Conservation (phyloP, 2,329 filamentous ascomycete species). For the Sporothrix curviconia region DNA sequence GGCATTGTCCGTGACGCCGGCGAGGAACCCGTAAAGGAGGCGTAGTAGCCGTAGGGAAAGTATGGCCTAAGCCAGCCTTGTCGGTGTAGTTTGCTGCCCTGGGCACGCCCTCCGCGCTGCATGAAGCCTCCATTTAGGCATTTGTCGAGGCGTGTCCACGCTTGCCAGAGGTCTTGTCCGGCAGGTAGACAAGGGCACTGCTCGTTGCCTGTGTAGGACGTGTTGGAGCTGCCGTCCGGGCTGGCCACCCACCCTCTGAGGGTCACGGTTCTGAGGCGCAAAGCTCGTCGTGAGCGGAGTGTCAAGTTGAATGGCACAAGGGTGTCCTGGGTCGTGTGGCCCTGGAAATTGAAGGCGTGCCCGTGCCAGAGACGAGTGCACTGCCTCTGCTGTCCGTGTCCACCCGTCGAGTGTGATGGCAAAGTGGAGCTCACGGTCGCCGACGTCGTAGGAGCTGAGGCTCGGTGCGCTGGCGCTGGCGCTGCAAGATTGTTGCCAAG, state of each 20-base stretch:
- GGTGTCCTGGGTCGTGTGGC: constrained; percentile 24
- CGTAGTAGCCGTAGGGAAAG: constrained; percentile 40
- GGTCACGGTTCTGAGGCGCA: constrained; percentile 34
- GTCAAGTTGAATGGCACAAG: constrained; percentile 34
- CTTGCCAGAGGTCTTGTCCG: constrained; percentile 36
- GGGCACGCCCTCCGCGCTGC: constrained; percentile 27
- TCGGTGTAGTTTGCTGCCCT: background rate
- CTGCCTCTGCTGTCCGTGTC: constrained; percentile 12
- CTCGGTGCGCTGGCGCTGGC: too few relatives aligned
- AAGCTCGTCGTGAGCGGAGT: constrained; percentile 28
- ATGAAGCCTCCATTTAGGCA: constrained; percentile 37
- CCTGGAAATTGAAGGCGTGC: constrained; percentile 26
- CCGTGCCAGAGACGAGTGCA: constrained; percentile 29
- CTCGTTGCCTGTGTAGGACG: constrained; percentile 30
- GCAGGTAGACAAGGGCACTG: constrained; percentile 36
- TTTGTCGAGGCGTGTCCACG: constrained; percentile 41
- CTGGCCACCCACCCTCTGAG: constrained; percentile 30
- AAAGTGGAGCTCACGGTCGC: constrained; percentile 24
- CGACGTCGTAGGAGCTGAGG: background rate
- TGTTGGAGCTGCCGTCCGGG: constrained; percentile 20
- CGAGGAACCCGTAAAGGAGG: constrained; percentile 39
- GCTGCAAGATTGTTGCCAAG: too few relatives aligned
- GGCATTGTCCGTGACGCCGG: constrained; percentile 29
- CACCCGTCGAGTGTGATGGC: constrained; percentile 28
- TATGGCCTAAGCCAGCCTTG: constrained; percentile 31